Conservation (phyloP, 2,329 filamentous ascomycete genomes). For the Balansia obtecta region DNA sequence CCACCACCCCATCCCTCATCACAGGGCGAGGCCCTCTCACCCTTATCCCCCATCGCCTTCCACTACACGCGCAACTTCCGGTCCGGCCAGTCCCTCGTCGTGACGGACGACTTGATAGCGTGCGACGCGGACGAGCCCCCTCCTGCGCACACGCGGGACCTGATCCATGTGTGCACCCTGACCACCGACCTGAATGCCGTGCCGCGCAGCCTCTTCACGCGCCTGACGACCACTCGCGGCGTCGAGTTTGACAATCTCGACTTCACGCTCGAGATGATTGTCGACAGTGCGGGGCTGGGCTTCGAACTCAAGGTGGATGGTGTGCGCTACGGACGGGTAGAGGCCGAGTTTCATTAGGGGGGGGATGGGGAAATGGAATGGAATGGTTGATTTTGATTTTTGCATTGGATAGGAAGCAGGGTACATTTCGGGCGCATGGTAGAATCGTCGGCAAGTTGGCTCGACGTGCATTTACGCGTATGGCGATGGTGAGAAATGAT, state of each 20-base stretch:
- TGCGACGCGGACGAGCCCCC: constrained; percentile 59
- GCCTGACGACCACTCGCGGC: constrained; percentile 64
- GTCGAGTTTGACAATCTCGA: constrained; percentile 75
- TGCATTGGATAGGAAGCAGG: too few species aligned
- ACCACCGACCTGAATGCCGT: constrained; percentile 71
- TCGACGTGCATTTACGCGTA: too few species aligned
- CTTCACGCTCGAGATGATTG: constrained; percentile 73
- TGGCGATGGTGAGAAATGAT: too few species aligned
- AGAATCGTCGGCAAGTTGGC: too few species aligned
- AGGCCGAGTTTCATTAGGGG: constrained; percentile 72
- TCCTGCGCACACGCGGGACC: constrained; percentile 42
- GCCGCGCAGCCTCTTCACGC: constrained; percentile 59
- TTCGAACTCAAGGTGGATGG: constrained; percentile 74
- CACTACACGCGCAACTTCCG: constrained; percentile 81
- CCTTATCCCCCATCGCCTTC: constrained; percentile 63
- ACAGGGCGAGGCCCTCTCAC: constrained; percentile 65
- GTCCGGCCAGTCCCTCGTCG: constrained; percentile 61
- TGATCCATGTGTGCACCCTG: constrained; percentile 65
- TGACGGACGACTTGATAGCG: constrained; percentile 70
- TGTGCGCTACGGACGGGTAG: constrained; percentile 62
- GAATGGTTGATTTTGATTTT: too few species aligned
- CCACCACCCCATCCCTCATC: too few species aligned
- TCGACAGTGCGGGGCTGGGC: constrained; percentile 62
- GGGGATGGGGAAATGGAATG: too few species aligned
- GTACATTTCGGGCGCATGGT: too few species aligned